A percentile compares a stretch with the other conserved stretches of the same genome.
Conservation (phyloP, 179 eudicot genomes). For the Silene vulgaris region DNA sequence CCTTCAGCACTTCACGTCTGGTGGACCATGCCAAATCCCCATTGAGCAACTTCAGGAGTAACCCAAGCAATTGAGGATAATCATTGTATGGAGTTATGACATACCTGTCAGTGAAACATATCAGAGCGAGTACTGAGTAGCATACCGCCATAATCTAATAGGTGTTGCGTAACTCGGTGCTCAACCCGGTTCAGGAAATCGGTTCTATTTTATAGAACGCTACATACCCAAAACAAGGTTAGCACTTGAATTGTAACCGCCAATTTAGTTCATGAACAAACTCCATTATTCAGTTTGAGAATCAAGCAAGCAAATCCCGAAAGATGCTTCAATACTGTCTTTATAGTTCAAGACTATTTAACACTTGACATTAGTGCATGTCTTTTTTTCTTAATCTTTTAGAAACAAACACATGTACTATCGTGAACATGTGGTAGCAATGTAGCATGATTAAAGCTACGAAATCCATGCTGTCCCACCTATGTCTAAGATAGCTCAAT, state of each 20-base stretch:
- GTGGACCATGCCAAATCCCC: conserved; percentile 98
- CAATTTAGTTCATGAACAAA: neutral
- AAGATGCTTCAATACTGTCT: neutral
- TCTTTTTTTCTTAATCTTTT: neutral
- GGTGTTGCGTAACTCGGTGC: neutral
- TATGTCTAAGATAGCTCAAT: neutral
- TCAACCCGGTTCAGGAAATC: neutral
- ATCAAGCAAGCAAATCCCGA: neutral
- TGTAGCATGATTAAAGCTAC: neutral
- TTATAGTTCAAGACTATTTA: neutral
- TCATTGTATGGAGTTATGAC: conserved; percentile 91
- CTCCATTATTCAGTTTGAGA: neutral
- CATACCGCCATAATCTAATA: conserved; percentile 1
- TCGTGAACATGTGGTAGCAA: neutral
- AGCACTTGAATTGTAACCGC: neutral
- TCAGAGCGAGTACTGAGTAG: conserved; percentile 12
- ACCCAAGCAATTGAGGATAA: conserved; percentile 75
- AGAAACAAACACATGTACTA: neutral
- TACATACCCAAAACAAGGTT: neutral
- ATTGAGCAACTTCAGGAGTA: conserved; percentile 88
- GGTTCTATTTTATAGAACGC: neutral
- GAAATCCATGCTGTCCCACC: neutral
- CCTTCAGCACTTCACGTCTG: conserved; percentile 94
- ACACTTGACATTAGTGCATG: neutral
- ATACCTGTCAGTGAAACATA: conserved; percentile 51